These are phyloP conservation scores for Cladosporium austrohemisphaericum DNA, from an alignment of 2,329 filamentous ascomycete species.

Conservation along the genomic window DNA sequence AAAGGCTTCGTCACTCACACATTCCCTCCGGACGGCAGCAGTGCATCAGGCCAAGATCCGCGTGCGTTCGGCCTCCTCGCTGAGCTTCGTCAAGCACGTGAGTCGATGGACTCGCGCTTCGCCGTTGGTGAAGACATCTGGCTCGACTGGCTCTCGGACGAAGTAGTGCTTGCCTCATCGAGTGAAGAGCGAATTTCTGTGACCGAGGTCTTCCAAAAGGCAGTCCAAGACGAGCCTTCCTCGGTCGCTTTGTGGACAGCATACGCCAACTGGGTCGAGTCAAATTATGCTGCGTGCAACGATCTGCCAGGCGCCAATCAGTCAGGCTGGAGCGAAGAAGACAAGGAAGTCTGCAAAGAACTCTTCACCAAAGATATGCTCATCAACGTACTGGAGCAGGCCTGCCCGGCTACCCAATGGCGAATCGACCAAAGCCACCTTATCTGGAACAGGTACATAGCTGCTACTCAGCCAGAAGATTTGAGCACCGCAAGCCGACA, in stretches of 20 bases:
- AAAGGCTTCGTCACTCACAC: slow-evolving; percentile 45
- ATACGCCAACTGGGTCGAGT: slow-evolving; percentile 75
- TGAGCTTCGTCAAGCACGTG: slow-evolving; percentile 49
- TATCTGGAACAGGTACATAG: slow-evolving; percentile 74
- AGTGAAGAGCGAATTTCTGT: slow-evolving; percentile 65
- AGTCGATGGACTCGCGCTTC: slow-evolving; percentile 59
- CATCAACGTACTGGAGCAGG: slow-evolving; percentile 67
- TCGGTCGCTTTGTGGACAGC: slow-evolving; percentile 72
- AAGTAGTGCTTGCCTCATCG: slow-evolving; percentile 57
- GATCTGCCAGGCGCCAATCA: slow-evolving; percentile 48
- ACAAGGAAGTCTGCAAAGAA: slow-evolving; percentile 65
- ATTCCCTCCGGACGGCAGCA: slow-evolving; percentile 21
- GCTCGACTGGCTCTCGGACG: slow-evolving; percentile 73
- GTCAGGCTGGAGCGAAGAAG: slow-evolving; percentile 57
- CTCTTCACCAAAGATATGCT: slow-evolving; percentile 67
- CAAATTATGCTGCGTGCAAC: slow-evolving; percentile 63
- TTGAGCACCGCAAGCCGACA: slow-evolving; percentile 51
- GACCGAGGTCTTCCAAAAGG: slow-evolving; percentile 68
- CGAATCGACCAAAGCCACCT: slow-evolving; percentile 72
- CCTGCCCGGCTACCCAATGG: slow-evolving; percentile 67
- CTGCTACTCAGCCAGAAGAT: slow-evolving; percentile 53
- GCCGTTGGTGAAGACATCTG: slow-evolving; percentile 74
- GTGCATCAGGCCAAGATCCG: slow-evolving; percentile 29
- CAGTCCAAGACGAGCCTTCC: slow-evolving; percentile 66
- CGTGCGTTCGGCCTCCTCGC: slow-evolving; percentile 43